These are phyloP conservation scores for Stenocarpella maydis DNA, from an alignment of 2,329 filamentous ascomycete species.

Conservation along the genomic window DNA sequence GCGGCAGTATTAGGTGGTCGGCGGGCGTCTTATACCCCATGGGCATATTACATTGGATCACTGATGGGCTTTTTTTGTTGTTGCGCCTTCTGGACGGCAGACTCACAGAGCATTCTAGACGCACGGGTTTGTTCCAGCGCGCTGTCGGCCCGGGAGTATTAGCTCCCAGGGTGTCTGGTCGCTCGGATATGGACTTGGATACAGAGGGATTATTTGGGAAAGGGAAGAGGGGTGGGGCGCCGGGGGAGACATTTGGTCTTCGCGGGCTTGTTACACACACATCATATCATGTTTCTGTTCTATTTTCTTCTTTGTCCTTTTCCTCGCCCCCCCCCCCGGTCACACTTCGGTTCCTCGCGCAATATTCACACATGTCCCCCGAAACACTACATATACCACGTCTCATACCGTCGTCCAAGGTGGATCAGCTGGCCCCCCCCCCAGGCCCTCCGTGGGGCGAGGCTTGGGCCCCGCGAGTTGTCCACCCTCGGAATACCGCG, in stretches of 20 bases:
- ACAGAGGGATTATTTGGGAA: background rate
- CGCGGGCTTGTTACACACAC: background rate
- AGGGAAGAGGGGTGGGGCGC: background rate
- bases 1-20: background rate
- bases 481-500: background rate
- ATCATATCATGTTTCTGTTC: background rate
- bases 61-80: constrained; percentile 20
- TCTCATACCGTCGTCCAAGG: background rate
- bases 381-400: background rate
- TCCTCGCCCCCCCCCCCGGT: background rate
- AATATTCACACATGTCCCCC: background rate
- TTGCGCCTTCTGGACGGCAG: constrained; percentile 21
- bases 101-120: constrained; percentile 17
- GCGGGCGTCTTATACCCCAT: background rate
- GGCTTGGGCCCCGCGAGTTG: background rate
- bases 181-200: background rate
- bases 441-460: too few species aligned
- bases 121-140: constrained; percentile 8
- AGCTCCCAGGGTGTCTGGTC: background rate
- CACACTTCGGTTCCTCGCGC: background rate
- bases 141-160: constrained; percentile 7
- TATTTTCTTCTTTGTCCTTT: background rate
- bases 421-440: background rate
- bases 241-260: background rate
- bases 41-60: constrained; percentile 6